Conservation (phyloP, 140 eudicot species). For the Bidens hawaiensis region DNA sequence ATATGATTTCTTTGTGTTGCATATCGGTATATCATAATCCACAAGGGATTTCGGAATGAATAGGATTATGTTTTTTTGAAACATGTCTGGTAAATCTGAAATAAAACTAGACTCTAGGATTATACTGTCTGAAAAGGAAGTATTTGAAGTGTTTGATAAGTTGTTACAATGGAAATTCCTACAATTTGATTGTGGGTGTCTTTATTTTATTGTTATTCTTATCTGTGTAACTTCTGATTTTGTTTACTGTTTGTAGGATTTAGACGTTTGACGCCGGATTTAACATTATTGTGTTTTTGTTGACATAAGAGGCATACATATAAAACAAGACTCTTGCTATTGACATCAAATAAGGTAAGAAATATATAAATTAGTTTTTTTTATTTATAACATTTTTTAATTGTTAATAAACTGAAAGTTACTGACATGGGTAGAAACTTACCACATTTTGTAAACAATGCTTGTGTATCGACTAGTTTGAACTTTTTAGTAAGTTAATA, state of each 20-base stretch:
- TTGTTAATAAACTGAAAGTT: neutral
- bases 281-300: neutral
- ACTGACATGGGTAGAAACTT: neutral
- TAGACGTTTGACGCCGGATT: neutral
- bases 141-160: neutral
- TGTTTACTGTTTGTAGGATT: neutral
- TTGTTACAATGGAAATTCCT: neutral
- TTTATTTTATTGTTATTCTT: neutral
- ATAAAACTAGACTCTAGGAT: too few relatives aligned
- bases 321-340: neutral
- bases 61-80: too few relatives aligned
- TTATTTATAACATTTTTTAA: neutral
- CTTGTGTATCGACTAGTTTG: neutral
- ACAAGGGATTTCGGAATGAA: too few relatives aligned
- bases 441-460: neutral
- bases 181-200: neutral
- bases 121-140: neutral
- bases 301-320: neutral
- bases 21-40: too few relatives aligned
- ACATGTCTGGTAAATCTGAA: too few relatives aligned
- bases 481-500: too few relatives aligned
- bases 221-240: neutral
- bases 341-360: neutral
- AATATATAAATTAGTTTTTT: neutral
- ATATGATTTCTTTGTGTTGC: too few relatives aligned